These are phyloP conservation scores for Emergomyces orientalis DNA, from an alignment of 2,329 filamentous ascomycete species.

Conservation along the genomic window DNA sequence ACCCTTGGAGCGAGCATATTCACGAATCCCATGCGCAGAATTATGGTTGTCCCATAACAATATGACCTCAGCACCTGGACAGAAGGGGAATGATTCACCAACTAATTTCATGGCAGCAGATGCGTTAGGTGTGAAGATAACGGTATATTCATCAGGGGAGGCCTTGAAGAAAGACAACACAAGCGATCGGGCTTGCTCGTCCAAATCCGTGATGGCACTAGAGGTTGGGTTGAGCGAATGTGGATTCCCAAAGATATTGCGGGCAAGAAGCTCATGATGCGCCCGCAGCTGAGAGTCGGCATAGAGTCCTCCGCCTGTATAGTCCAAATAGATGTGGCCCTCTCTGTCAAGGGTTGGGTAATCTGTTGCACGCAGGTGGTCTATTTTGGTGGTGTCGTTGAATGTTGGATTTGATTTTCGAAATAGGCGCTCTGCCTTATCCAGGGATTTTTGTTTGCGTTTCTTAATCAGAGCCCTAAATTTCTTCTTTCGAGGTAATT, in stretches of 20 bases:
- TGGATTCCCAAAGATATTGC: slow-evolving; percentile 57
- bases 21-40: slow-evolving; percentile 53
- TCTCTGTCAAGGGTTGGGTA: slow-evolving; percentile 11
- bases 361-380: slow-evolving; percentile 10
- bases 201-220: slow-evolving; percentile 47
- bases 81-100: slow-evolving; percentile 22
- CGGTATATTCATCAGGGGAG: slow-evolving; percentile 49
- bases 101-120: slow-evolving; percentile 56
- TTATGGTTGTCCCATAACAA: slow-evolving; percentile 51
- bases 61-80: slow-evolving; percentile 41
- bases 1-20: slow-evolving; percentile 11
- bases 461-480: not conserved
- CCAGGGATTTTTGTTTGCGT: slow-evolving; percentile 1
- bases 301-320: slow-evolving; percentile 12
- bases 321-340: slow-evolving; percentile 12
- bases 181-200: slow-evolving; percentile 48
- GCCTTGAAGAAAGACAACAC: slow-evolving; percentile 51
- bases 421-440: slow-evolving; percentile 11
- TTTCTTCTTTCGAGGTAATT: not conserved
- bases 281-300: slow-evolving; percentile 11
- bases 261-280: slow-evolving; percentile 16
- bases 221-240: slow-evolving; percentile 56
- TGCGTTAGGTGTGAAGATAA: slow-evolving; percentile 54
- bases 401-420: slow-evolving; percentile 9
- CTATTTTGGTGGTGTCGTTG: slow-evolving; percentile 7